Percentiles rank a stretch among this genome's conserved stretches.
These are phyloP conservation scores for Kazachstania psychrophila DNA, from an alignment of 805 yeast genomes.

Conservation along the genomic window DNA sequence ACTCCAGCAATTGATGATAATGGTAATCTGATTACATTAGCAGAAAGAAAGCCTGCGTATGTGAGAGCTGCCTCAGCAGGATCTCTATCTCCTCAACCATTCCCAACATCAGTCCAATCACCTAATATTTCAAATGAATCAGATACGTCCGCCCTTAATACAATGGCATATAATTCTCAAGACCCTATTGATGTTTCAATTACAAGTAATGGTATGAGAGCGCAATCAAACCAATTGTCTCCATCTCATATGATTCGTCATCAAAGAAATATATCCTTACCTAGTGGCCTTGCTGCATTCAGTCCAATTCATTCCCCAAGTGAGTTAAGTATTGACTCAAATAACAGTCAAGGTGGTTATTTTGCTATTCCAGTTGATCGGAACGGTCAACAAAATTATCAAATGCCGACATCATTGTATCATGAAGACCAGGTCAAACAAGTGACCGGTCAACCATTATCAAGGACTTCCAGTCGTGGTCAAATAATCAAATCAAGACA, in stretches of 20 bases:
- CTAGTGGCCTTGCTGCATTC: conserved; percentile 9
- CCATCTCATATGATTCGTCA: conserved; percentile 6
- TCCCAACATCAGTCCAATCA: conserved; percentile 4
- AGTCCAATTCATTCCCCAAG: conserved; percentile 17
- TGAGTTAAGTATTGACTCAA: conserved; percentile 16
- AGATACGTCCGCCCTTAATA: conserved; percentile 1
- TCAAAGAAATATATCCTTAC: conserved; percentile 18
- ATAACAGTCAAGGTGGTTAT: conserved; percentile 28
- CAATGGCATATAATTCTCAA: conserved; percentile 5
- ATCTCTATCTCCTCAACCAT: conserved; percentile 5
- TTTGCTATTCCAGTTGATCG: conserved; percentile 28
- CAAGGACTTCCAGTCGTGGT: conserved; percentile 15
- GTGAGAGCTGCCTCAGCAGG: conserved; percentile 4
- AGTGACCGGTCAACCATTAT: conserved; percentile 6
- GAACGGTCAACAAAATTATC: conserved; percentile 3
- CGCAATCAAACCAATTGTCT: neutral
- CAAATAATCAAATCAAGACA: neutral
- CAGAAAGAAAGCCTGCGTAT: conserved; percentile 15
- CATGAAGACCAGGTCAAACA: conserved; percentile 9
- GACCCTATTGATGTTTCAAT: conserved; percentile 9
- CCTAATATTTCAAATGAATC: conserved; percentile 7
- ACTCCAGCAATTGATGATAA: conserved; percentile 33
- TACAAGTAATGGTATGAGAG: conserved; percentile 18
- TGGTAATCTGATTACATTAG: conserved; percentile 29
- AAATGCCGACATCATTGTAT: conserved; percentile 12